Conservation (phyloP, 306 rosid genomes). For the Prunus mongolica region DNA sequence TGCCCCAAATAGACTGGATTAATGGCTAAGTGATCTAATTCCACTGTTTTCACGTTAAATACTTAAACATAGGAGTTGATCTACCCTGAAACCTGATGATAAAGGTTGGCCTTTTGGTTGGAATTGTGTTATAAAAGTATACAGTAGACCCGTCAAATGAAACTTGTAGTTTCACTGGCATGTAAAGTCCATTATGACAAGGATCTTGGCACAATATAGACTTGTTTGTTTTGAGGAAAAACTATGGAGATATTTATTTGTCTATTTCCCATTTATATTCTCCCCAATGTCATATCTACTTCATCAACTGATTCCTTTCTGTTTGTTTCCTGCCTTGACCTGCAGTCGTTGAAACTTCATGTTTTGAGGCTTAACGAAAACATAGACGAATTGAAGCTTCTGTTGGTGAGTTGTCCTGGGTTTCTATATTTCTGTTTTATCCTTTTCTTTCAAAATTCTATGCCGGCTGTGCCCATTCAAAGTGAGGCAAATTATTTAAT, state of each 20-base stretch:
- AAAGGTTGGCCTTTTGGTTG: background rate
- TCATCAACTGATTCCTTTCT: conserved; percentile 17
- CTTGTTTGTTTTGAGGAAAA: background rate
- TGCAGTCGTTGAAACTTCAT: conserved; percentile 95
- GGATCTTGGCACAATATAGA: conserved; percentile 7
- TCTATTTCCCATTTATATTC: background rate
- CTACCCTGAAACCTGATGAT: background rate
- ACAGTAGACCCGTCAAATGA: background rate
- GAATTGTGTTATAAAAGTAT: background rate
- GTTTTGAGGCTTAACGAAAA: conserved; percentile 69
- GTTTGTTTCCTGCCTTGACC: conserved; percentile 10
- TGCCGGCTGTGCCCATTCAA: conserved; percentile 14
- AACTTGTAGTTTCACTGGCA: background rate
- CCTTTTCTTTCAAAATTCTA: conserved; percentile 14
- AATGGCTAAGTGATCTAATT: background rate
- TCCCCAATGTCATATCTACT: background rate
- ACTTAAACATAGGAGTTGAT: background rate
- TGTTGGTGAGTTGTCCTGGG: conserved; percentile 53
- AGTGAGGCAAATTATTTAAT: conserved; percentile 6
- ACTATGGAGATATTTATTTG: background rate
- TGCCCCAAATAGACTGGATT: background rate
- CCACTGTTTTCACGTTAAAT: background rate
- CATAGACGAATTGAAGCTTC: conserved; percentile 62
- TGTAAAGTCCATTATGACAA: conserved; percentile 9
- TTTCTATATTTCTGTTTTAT: background rate